A percentile compares a stretch with the other conserved stretches of the same genome.
Evolutionary conservation across 1,284 basidiomycete species (phyloP).

Genomic region (Thecaphora thlaspeos): DNA sequence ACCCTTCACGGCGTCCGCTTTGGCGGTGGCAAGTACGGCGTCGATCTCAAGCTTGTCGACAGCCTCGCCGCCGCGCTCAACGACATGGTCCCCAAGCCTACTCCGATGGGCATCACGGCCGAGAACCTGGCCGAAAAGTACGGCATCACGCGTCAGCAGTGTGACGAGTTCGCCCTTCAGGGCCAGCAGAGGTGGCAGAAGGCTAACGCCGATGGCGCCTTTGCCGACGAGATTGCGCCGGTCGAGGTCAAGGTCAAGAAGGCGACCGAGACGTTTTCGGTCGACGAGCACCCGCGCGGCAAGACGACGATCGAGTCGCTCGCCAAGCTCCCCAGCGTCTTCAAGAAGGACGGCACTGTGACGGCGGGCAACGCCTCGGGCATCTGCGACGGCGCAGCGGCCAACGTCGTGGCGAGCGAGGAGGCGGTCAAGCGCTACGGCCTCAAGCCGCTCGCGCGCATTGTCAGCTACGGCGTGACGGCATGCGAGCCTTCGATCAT

Average conservation of each 20-base stretch:
- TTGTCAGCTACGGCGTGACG: conserved; percentile 68
- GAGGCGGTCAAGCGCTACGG: conserved; percentile 84
- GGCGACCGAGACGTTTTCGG: conserved; percentile 42
- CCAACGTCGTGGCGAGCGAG: conserved; percentile 87
- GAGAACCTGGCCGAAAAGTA: conserved; percentile 83
- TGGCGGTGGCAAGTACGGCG: conserved; percentile 59
- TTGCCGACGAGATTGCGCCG: conserved; percentile 59
- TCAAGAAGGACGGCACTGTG: conserved; percentile 83
- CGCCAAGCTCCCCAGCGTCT: conserved; percentile 78
- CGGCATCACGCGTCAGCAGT: conserved; percentile 77
- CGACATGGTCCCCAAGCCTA: conserved; percentile 62
- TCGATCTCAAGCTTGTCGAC: conserved; percentile 65
- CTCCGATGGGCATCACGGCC: conserved; percentile 70
- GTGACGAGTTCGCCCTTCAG: conserved; percentile 65
- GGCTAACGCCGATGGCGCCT: conserved; percentile 61
- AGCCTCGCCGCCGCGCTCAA: conserved; percentile 62
- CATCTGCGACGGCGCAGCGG: conserved; percentile 95
- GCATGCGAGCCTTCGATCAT: conserved; percentile 65
- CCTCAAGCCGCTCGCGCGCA: conserved; percentile 79
- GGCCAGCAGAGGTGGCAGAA: conserved; percentile 57
- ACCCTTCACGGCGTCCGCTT: conserved; percentile 58
- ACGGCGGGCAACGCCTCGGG: conserved; percentile 95
- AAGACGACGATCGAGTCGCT: conserved; percentile 90
- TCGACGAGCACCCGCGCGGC: conserved; percentile 66
- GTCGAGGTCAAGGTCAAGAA: conserved; percentile 57